Evolutionary conservation across 345 rosid species (phyloP).

Genomic region (Syzygium grande): DNA sequence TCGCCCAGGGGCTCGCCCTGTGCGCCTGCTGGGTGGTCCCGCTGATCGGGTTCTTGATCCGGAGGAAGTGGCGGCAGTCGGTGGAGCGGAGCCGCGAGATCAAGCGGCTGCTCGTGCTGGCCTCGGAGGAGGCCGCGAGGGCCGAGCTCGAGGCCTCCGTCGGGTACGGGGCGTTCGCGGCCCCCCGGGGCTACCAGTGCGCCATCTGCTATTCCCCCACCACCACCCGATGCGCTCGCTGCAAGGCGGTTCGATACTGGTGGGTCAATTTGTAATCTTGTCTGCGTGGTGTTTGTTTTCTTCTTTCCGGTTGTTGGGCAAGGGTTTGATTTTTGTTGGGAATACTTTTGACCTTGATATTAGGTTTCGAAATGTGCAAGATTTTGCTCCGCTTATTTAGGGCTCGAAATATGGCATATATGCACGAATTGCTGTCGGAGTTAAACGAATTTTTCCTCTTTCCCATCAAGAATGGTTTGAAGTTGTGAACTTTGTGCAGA

Average conservation of each 20-base stretch:
- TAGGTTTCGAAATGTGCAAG: background rate
- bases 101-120: conserved; percentile 62
- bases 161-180: conserved; percentile 12
- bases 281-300: background rate
- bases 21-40: conserved; percentile 33
- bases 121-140: conserved; percentile 77
- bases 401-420: background rate
- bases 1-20: conserved; percentile 54
- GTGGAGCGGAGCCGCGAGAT: conserved; percentile 64
- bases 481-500: background rate
- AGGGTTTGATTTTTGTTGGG: background rate
- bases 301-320: background rate
- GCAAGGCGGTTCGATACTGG: conserved; percentile 94
- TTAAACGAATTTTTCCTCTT: background rate
- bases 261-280: conserved; percentile 15
- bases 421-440: background rate
- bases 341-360: background rate
- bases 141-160: conserved; percentile 72
- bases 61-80: conserved; percentile 65
- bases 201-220: conserved; percentile 73
- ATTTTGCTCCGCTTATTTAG: background rate
- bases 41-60: conserved; percentile 28
- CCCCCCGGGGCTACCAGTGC: conserved; percentile 36
- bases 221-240: conserved; percentile 73
- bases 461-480: background rate